Evolutionary conservation across 768 basidiomycete species (phyloP).

Genomic region (Mycena capillaripes): DNA sequence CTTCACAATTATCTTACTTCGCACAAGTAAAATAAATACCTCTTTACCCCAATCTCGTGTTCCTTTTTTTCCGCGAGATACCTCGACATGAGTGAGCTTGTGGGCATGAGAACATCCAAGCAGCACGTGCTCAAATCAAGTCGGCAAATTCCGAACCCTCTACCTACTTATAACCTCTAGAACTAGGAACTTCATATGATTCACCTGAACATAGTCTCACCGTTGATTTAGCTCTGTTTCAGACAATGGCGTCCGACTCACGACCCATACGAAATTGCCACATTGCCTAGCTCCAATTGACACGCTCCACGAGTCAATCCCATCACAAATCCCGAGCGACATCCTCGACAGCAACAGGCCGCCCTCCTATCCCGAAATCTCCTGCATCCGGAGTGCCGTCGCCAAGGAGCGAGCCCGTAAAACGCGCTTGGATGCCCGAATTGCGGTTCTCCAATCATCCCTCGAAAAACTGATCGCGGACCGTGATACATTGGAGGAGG

Average conservation of each 20-base stretch:
- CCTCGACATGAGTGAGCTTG: too few species aligned
- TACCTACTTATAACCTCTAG: too few species aligned
- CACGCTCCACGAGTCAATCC: background rate
- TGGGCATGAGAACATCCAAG: too few species aligned
- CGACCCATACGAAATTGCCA: background rate
- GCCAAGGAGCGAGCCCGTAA: background rate
- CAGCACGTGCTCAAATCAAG: too few species aligned
- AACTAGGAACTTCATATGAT: background rate
- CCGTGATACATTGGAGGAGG: background rate
- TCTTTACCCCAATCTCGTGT: too few species aligned
- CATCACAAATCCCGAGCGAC: background rate
- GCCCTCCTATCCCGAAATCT: background rate
- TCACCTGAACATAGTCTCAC: too few species aligned
- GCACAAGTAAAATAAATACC: too few species aligned
- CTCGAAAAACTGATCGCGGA: background rate
- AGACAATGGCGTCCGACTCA: background rate
- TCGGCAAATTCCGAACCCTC: too few species aligned
- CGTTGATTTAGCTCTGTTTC: background rate
- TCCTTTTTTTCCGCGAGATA: too few species aligned
- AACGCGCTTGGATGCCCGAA: background rate
- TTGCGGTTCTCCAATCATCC: background rate
- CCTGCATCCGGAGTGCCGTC: background rate
- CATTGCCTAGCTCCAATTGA: background rate
- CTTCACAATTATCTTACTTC: too few species aligned
- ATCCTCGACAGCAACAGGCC: slow-evolving; percentile 21